Evolutionary conservation across 345 rosid species (phyloP).

Genomic region (Leavenworthia alabamica): DNA sequence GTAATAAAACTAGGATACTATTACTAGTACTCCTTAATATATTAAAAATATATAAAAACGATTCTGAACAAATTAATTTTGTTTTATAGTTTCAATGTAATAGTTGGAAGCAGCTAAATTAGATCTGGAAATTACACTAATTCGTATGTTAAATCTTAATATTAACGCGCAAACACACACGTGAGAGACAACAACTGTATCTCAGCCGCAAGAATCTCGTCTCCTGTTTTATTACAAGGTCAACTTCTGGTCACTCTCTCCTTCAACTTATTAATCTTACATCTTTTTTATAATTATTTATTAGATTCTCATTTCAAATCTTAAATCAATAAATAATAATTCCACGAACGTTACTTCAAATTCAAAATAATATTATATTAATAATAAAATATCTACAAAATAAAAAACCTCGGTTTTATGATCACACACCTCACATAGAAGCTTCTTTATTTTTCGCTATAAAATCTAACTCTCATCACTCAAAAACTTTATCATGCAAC

Average conservation of each 20-base stretch:
- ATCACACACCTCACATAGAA: slow-evolving; percentile 31
- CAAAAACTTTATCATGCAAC: not conserved
- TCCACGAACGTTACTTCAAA: slow-evolving; percentile 13
- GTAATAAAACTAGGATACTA: not conserved
- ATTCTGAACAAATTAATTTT: not conserved
- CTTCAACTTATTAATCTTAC: slow-evolving; percentile 5
- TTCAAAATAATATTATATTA: slow-evolving; percentile 9
- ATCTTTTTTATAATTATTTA: not conserved
- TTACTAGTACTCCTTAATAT: not conserved
- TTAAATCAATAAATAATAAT: slow-evolving; percentile 15
- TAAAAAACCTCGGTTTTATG: slow-evolving; percentile 20
- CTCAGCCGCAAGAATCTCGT: slow-evolving; percentile 34
- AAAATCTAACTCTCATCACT: slow-evolving; percentile 6
- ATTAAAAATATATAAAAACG: not conserved
- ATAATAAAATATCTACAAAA: not conserved
- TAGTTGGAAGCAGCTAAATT: slow-evolving; percentile 24
- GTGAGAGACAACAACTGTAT: slow-evolving; percentile 27
- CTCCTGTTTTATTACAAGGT: slow-evolving; percentile 34
- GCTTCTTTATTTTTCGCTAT: slow-evolving; percentile 29
- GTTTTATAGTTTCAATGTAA: slow-evolving; percentile 22
- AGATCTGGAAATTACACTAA: slow-evolving; percentile 24
- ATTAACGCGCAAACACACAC: slow-evolving; percentile 39
- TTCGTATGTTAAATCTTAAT: not conserved
- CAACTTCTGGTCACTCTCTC: slow-evolving; percentile 33
- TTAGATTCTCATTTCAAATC: slow-evolving; percentile 32